A percentile compares a stretch with the other conserved stretches of the same genome.
phyloP scores from a whole-genome alignment of 371 early-diverging fungal genomes.

The Rhizopus stolonifer region DNA sequence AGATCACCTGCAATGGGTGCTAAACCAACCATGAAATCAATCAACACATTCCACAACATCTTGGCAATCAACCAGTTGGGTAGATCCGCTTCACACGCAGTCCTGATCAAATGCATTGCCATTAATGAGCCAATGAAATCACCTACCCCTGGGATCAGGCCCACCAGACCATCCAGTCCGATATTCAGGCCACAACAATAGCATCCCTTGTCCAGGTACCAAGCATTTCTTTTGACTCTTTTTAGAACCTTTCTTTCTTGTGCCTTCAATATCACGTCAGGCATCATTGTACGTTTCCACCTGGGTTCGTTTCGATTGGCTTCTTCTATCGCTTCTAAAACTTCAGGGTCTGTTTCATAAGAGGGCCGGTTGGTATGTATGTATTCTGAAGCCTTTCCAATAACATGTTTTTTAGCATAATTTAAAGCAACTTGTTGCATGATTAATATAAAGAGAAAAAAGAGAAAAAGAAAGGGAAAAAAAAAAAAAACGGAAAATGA shows the following conservation, averaged over 20 bases:
- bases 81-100: slow-evolving; percentile 37
- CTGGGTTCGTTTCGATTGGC: slow-evolving; percentile 20
- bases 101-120: slow-evolving; percentile 35
- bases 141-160: slow-evolving; percentile 51
- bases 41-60: slow-evolving; percentile 46
- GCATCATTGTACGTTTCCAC: slow-evolving; percentile 27
- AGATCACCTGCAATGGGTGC: slow-evolving; percentile 53
- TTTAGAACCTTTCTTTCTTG: slow-evolving; percentile 31
- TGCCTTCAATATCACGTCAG: slow-evolving; percentile 36
- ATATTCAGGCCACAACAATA: slow-evolving; percentile 43
- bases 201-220: slow-evolving; percentile 41
- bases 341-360: slow-evolving; percentile 22
- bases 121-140: slow-evolving; percentile 37
- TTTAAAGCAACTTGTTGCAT: slow-evolving; percentile 15
- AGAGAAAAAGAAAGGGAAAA: no score
- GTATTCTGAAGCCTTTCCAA: slow-evolving; percentile 8
- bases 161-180: slow-evolving; percentile 50
- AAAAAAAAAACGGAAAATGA: no score
- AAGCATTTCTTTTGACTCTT: slow-evolving; percentile 36
- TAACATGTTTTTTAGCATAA: slow-evolving; percentile 14
- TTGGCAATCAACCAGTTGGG: slow-evolving; percentile 32
- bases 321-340: slow-evolving; percentile 22
- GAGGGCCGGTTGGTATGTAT: slow-evolving; percentile 3
- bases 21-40: slow-evolving; percentile 54
- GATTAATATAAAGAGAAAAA: no score